Conservation (phyloP, 805 yeast genomes). For the Lachancea kluyveri region DNA sequence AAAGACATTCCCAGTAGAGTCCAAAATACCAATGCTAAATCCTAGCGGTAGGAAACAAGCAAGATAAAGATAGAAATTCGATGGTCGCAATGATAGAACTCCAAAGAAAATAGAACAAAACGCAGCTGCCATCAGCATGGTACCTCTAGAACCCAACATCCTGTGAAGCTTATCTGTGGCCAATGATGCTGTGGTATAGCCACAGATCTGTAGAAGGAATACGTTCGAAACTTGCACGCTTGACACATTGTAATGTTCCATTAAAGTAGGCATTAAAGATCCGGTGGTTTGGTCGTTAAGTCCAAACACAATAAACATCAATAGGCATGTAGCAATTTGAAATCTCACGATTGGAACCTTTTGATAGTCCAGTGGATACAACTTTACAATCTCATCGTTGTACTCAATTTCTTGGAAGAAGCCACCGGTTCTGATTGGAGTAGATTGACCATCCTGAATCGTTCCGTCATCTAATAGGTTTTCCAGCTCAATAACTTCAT, state of each 20-base stretch:
- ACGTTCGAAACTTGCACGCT: slow-evolving; percentile 24
- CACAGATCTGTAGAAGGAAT: slow-evolving; percentile 27
- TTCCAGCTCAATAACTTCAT: neutral
- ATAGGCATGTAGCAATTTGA: slow-evolving; percentile 25
- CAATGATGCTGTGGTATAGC: slow-evolving; percentile 28
- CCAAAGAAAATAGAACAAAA: slow-evolving; percentile 17
- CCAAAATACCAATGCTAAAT: slow-evolving; percentile 29
- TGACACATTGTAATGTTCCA: slow-evolving; percentile 22
- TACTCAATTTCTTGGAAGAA: slow-evolving; percentile 22
- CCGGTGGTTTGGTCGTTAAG: slow-evolving; percentile 31
- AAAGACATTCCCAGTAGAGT: slow-evolving; percentile 29
- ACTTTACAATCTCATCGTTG: slow-evolving; percentile 20
- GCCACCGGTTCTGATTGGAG: too few species aligned
- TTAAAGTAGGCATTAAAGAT: slow-evolving; percentile 28
- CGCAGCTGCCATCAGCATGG: slow-evolving; percentile 17
- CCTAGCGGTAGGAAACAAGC: slow-evolving; percentile 29
- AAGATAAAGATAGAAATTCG: slow-evolving; percentile 18
- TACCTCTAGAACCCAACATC: slow-evolving; percentile 26
- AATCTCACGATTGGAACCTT: slow-evolving; percentile 21
- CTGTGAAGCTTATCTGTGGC: slow-evolving; percentile 25
- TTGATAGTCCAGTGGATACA: slow-evolving; percentile 25
- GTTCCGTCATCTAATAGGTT: neutral
- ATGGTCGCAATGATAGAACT: slow-evolving; percentile 20
- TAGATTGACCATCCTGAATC: too few species aligned
- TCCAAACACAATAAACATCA: slow-evolving; percentile 28